A percentile compares a stretch with the other conserved stretches of the same genome.
phyloP scores from a whole-genome alignment of 2,329 filamentous ascomycete species.

The Alternaria hordeiaustralica region DNA sequence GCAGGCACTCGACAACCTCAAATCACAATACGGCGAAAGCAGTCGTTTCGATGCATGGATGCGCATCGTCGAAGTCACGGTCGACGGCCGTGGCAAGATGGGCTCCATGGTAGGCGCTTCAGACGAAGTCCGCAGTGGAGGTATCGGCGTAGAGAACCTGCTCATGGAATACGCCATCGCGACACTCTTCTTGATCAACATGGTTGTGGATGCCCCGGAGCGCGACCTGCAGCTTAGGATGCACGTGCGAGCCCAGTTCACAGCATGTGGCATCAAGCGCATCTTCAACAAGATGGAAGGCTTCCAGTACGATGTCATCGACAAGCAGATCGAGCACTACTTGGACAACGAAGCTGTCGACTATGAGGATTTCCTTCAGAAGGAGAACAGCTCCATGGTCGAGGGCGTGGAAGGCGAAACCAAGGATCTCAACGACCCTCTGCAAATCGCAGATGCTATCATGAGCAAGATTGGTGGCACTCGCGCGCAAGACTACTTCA shows the following conservation, averaged over 20 bases:
- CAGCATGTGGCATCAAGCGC: constrained; percentile 91
- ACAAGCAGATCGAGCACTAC: constrained; percentile 97
- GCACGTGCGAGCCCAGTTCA: constrained; percentile 95
- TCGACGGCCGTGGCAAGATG: constrained; percentile 98
- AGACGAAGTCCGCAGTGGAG: constrained; percentile 93
- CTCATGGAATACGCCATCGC: constrained; percentile 99
- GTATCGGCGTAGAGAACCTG: constrained; percentile 97
- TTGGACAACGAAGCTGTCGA: constrained; percentile 94
- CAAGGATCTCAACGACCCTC: constrained; percentile 90
- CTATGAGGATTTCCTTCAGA: constrained; percentile 95
- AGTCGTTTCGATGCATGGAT: constrained; percentile 98
- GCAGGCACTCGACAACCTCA: constrained; percentile 90
- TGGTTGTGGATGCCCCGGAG: constrained; percentile 91
- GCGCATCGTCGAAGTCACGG: constrained; percentile 95
- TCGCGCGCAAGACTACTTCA: constrained; percentile 91
- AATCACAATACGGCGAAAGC: constrained; percentile 85
- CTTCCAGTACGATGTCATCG: constrained; percentile 97
- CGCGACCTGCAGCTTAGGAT: constrained; percentile 88
- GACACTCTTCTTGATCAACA: constrained; percentile 93
- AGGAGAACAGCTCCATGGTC: constrained; percentile 87
- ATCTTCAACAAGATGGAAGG: constrained; percentile 96
- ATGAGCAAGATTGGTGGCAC: constrained; percentile 82
- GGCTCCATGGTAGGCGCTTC: constrained; percentile 95
- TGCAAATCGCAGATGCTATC: constrained; percentile 94
- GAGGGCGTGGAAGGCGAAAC: constrained; percentile 85